phyloP scores from a whole-genome alignment of 805 yeast species.

The Kuraishia floccosa region DNA sequence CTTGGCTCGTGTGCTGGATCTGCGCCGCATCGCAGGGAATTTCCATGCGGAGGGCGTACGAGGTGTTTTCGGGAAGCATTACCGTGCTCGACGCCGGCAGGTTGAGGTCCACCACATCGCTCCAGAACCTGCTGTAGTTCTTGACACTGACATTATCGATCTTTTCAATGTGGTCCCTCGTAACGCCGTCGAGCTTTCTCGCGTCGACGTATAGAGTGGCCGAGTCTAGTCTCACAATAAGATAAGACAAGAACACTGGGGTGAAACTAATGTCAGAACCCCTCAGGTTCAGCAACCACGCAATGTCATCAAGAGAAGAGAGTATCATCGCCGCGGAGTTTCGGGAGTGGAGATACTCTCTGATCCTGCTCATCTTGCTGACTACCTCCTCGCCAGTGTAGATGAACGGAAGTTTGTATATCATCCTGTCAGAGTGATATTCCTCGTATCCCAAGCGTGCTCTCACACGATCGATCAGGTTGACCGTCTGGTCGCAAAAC shows the following conservation, averaged over 20 bases:
- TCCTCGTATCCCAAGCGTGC: too few species aligned
- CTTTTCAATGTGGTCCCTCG: too few species aligned
- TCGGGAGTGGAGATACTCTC: too few species aligned
- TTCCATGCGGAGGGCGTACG: too few species aligned
- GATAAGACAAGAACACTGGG: conserved; percentile 70
- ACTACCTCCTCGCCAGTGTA: conserved; percentile 23
- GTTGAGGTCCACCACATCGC: conserved; percentile 3
- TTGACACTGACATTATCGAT: too few species aligned
- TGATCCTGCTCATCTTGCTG: conserved; percentile 17
- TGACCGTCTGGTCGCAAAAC: too few species aligned
- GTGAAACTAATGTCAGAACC: conserved; percentile 69
- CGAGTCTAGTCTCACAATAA: conserved; percentile 16
- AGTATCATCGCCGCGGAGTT: too few species aligned
- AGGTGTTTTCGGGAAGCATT: too few species aligned
- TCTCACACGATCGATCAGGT: too few species aligned
- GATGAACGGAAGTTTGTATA: too few species aligned
- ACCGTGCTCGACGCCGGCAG: not conserved
- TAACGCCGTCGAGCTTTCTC: conserved; percentile 34
- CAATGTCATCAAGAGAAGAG: conserved; percentile 74
- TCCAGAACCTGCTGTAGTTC: too few species aligned
- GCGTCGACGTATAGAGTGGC: conserved; percentile 46
- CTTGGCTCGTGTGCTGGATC: not conserved
- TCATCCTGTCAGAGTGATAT: too few species aligned
- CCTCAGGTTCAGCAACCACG: conserved; percentile 78
- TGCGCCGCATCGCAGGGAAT: not conserved